These are phyloP conservation scores for Fraxinus albicans DNA, from an alignment of 305 asterid genomes.

Conservation along the genomic window DNA sequence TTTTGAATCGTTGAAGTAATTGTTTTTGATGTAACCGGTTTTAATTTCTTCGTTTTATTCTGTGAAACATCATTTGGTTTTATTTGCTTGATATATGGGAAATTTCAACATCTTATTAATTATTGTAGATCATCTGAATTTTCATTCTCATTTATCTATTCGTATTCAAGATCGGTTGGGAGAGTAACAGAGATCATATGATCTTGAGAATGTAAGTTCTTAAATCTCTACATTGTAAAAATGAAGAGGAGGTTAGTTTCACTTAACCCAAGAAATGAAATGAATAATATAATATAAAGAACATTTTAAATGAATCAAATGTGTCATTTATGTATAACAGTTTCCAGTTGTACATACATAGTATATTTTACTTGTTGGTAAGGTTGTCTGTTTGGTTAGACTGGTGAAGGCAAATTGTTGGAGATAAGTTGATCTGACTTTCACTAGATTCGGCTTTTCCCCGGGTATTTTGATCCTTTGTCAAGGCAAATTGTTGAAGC, in stretches of 20 bases:
- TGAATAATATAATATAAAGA: not conserved
- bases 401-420: not conserved
- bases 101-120: not conserved
- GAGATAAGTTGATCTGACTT: not conserved
- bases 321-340: not conserved
- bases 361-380: not conserved
- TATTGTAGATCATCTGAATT: not conserved
- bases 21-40: constrained; percentile 15
- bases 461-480: not conserved
- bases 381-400: not conserved
- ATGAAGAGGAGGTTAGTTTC: not conserved
- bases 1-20: constrained; percentile 11
- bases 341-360: not conserved
- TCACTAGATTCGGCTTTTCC: not conserved
- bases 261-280: not conserved
- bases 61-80: not conserved
- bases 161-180: constrained; percentile 14
- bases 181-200: constrained; percentile 5
- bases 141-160: constrained; percentile 2
- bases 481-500: not conserved
- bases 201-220: not conserved
- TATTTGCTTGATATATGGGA: not conserved
- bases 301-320: not conserved
- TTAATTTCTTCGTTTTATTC: not conserved
- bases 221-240: not conserved